Conservation (phyloP, 345 rosid genomes). For the Salix purpurea region DNA sequence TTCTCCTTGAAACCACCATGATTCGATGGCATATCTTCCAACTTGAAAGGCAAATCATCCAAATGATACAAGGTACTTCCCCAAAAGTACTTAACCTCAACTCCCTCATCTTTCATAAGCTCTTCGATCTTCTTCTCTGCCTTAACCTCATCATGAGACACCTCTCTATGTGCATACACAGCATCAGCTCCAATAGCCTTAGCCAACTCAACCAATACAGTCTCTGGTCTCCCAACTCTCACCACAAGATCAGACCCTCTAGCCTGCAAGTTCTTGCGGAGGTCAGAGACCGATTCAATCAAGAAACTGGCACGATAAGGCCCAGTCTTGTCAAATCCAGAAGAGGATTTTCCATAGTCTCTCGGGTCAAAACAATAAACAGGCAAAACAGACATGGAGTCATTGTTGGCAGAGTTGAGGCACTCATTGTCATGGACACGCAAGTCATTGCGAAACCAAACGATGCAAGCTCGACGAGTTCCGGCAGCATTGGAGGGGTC, state of each 20-base stretch:
- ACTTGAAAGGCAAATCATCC: constrained; percentile 88
- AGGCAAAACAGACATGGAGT: constrained; percentile 78
- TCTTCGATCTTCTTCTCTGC: constrained; percentile 80
- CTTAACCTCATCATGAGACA: constrained; percentile 78
- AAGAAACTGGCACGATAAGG: constrained; percentile 79
- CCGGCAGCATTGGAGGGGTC: constrained; percentile 84
- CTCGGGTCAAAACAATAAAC: constrained; percentile 97
- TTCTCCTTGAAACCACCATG: constrained; percentile 75
- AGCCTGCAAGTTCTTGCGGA: constrained; percentile 78
- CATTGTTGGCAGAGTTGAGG: constrained; percentile 74
- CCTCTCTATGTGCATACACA: constrained; percentile 81
- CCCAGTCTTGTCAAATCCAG: constrained; percentile 89
- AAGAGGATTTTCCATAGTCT: constrained; percentile 82
- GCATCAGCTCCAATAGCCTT: constrained; percentile 93
- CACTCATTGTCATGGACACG: constrained; percentile 92
- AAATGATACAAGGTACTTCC: constrained; percentile 89
- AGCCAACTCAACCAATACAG: constrained; percentile 70
- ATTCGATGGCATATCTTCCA: constrained; percentile 78
- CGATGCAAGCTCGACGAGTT: constrained; percentile 77
- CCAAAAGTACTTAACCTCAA: constrained; percentile 89
- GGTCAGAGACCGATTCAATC: constrained; percentile 87
- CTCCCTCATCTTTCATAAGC: constrained; percentile 85
- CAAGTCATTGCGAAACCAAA: constrained; percentile 93
- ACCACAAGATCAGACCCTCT: constrained; percentile 93
- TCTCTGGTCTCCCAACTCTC: constrained; percentile 77